phyloP scores from a whole-genome alignment of 1,284 basidiomycete genomes.

The Tilletia setariae region DNA sequence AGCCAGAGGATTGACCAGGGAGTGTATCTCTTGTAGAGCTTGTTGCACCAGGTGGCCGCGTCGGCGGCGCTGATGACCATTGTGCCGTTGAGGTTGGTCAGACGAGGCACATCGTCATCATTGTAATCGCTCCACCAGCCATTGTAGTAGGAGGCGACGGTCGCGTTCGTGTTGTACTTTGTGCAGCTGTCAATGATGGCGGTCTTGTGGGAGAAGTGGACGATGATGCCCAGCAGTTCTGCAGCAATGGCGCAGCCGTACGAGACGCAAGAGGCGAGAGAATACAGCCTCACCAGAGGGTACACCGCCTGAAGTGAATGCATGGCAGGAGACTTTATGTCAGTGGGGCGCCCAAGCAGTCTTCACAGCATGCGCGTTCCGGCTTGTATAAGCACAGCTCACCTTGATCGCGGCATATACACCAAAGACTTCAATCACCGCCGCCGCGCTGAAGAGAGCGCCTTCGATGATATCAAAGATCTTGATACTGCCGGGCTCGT shows the following conservation, averaged over 20 bases:
- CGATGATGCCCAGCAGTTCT: slow-evolving; percentile 37
- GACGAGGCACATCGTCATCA: slow-evolving; percentile 12
- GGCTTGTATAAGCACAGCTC: slow-evolving; percentile 28
- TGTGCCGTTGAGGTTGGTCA: slow-evolving; percentile 21
- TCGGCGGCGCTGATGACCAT: slow-evolving; percentile 18
- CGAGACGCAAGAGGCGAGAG: slow-evolving; percentile 24
- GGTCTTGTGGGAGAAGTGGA: slow-evolving; percentile 33
- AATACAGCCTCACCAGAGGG: slow-evolving; percentile 19
- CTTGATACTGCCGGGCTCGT: slow-evolving; percentile 35
- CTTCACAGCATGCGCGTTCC: background rate
- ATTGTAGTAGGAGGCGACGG: slow-evolving; percentile 16
- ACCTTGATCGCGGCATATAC: slow-evolving; percentile 32
- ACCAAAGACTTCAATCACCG: slow-evolving; percentile 34
- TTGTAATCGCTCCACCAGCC: slow-evolving; percentile 23
- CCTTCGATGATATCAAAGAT: slow-evolving; percentile 33
- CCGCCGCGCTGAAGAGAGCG: slow-evolving; percentile 30
- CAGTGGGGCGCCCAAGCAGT: no score
- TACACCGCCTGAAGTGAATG: slow-evolving; percentile 3
- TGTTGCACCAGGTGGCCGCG: slow-evolving; percentile 34
- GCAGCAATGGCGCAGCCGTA: slow-evolving; percentile 30
- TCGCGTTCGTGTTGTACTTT: slow-evolving; percentile 30
- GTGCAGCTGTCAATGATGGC: slow-evolving; percentile 36
- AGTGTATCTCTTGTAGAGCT: slow-evolving; percentile 29
- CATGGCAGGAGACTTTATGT: no score
- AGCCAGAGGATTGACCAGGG: slow-evolving; percentile 43